Base-by-base conservation (phyloP, 345 rosid genomes). In the Conringia planisiliqua region DNA sequence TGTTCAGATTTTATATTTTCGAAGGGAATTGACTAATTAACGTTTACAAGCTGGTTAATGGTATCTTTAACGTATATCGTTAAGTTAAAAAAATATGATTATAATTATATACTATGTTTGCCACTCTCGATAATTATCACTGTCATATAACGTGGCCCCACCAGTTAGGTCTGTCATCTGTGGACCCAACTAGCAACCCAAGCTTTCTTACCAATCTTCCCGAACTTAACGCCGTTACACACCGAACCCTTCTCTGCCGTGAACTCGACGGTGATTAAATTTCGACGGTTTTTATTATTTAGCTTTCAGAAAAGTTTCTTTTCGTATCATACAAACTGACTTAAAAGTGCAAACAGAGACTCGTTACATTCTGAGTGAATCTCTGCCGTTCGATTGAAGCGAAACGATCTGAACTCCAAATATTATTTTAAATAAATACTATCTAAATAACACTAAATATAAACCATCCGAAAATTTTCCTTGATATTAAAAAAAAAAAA, bases 321-420 rank as follows among this genome's bases (percentile, higher is more conserved):
- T 61, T 24, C n/a, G 14, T 62, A 42, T 46, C 16, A n/a, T 18
- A 10, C 8, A 13, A 68, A 40, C 32, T 43, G 50, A 68, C 56
- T 60, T 68, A 72, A 84, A 81, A 78, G 84, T 55, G 40, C 81
- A 82, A 82, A 81, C 70, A 66, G 32, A 14, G 29, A 36, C 64
- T 70, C 27, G 14, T 22, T 30, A 3, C 38, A 73, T 33, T 43
- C 22, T 16, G 27, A 56, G 16, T 55, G 13, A 44, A 35, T 57
- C 14, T 32, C 39, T 24, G 29, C 58, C 60, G 59, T 74, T 32
- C 32, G 72, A 64, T 62, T 16, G 33, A 24, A 29, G 27, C 56
- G 40, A n/a, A 72, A 9, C 9, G 29, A 62, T 62, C 50, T 13
- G 35, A 40, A 60, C 11, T 18, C 32, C 29, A 18, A 18, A 54